These are phyloP conservation scores for Westerdykella sp. DNA, from an alignment of 2,329 filamentous ascomycete species.

Conservation along the genomic window DNA sequence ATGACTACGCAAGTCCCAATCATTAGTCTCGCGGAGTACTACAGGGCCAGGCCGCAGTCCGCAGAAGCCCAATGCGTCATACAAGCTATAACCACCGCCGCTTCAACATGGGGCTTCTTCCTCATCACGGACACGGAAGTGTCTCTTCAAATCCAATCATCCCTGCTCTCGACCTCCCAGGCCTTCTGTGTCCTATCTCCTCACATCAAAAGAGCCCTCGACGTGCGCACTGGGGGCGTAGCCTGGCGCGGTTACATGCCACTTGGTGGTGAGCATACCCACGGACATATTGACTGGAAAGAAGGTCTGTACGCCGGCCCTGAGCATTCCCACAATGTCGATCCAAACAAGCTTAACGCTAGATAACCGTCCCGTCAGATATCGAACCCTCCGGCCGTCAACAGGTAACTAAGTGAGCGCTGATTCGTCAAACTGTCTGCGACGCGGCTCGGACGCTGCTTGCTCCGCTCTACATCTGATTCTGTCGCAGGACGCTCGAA, in stretches of 20 bases:
- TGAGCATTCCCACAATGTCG: not conserved
- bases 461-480: too few species aligned
- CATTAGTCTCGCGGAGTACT: not conserved
- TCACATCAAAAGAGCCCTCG: not conserved
- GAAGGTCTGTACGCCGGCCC: conserved; percentile 1
- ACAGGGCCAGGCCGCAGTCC: too few species aligned
- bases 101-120: conserved; percentile 2
- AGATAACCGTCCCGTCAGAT: too few species aligned
- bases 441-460: too few species aligned
- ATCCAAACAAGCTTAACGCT: too few species aligned
- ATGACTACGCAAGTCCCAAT: not conserved
- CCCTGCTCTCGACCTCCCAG: not conserved
- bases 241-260: conserved; percentile 1
- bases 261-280: conserved; percentile 1
- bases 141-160: not conserved
- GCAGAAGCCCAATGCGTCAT: not conserved
- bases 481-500: too few species aligned
- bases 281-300: not conserved
- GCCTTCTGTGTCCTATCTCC: conserved; percentile 1
- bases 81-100: not conserved
- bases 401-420: too few species aligned
- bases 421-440: too few species aligned
- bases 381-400: too few species aligned
- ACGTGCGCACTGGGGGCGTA: not conserved
- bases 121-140: not conserved